phyloP scores from a whole-genome alignment of 768 basidiomycete species.

The Rhizopogon vesiculosus region DNA sequence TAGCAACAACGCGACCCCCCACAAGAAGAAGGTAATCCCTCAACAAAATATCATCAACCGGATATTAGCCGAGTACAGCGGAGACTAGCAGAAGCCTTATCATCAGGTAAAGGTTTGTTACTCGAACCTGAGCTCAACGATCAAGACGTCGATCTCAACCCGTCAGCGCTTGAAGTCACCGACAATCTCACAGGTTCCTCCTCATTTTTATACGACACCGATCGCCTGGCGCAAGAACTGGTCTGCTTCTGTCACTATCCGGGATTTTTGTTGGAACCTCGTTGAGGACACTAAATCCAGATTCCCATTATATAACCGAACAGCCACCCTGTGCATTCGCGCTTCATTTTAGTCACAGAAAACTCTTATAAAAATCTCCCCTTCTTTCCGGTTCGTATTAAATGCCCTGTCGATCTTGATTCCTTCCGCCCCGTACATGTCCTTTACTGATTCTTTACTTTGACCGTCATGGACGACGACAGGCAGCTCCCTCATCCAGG shows the following conservation, averaged over 20 bases:
- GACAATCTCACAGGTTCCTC: neutral
- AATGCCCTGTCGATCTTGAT: constrained; percentile 16
- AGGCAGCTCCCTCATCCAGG: constrained; percentile 30
- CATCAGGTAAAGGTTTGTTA: constrained; percentile 25
- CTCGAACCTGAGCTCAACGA: constrained; percentile 19
- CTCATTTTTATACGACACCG: constrained; percentile 20
- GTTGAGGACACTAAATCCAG: constrained; percentile 18
- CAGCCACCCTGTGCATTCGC: constrained; percentile 17
- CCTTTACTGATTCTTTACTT: constrained; percentile 13
- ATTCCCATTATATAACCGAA: constrained; percentile 23
- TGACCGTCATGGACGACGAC: constrained; percentile 30
- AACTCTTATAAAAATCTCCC: constrained; percentile 17
- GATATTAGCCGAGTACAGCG: neutral
- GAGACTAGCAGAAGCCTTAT: neutral
- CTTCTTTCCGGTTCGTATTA: constrained; percentile 17
- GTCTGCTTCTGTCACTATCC: constrained; percentile 18
- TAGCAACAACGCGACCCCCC: neutral
- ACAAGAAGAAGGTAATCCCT: neutral
- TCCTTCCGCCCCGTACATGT: constrained; percentile 2
- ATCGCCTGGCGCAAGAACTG: constrained; percentile 19
- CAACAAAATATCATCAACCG: neutral
- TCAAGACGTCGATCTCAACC: constrained; percentile 5
- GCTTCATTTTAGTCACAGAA: constrained; percentile 14
- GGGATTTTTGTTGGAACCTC: constrained; percentile 19
- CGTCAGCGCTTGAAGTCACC: neutral